Evolutionary conservation across 257 asterid species (phyloP).

Genomic region (Galeopsis tetrahit): DNA sequence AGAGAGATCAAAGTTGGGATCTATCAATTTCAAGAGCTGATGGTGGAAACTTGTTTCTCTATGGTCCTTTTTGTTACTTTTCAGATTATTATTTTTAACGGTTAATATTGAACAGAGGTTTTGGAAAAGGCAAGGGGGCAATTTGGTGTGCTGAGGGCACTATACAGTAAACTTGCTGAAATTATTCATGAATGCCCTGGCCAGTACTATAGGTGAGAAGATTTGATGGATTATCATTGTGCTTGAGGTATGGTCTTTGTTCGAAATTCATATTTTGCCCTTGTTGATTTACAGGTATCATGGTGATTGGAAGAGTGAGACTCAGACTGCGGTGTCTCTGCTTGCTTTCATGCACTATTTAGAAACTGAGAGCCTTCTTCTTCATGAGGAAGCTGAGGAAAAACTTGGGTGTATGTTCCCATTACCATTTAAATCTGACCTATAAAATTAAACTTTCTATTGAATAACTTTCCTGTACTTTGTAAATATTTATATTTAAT

Average conservation of each 20-base stretch:
- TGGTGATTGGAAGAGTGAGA: conserved; percentile 91
- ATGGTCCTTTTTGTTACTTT: neutral
- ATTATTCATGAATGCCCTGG: conserved; percentile 75
- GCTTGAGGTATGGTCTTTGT: conserved; percentile 3
- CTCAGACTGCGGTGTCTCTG: conserved; percentile 80
- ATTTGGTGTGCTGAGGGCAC: conserved; percentile 58
- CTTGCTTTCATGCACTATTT: conserved; percentile 92
- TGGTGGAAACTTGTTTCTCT: neutral
- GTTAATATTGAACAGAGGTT: conserved; percentile 55
- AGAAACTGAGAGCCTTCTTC: conserved; percentile 80
- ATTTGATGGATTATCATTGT: neutral
- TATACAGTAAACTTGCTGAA: conserved; percentile 67
- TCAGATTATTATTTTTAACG: conserved; percentile 22
- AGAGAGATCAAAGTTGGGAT: neutral
- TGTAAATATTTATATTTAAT: neutral
- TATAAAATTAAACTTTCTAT: neutral
- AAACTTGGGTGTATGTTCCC: conserved; percentile 83
- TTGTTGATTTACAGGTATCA: conserved; percentile 59
- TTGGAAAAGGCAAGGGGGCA: conserved; percentile 75
- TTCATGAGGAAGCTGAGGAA: conserved; percentile 84
- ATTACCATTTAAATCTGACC: conserved; percentile 6
- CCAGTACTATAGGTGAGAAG: conserved; percentile 77
- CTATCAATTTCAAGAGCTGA: neutral
- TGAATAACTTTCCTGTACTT: neutral
- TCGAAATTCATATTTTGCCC: conserved; percentile 8